Conservation (phyloP, 441 rosid species). For the Adansonia madagascariensis region DNA sequence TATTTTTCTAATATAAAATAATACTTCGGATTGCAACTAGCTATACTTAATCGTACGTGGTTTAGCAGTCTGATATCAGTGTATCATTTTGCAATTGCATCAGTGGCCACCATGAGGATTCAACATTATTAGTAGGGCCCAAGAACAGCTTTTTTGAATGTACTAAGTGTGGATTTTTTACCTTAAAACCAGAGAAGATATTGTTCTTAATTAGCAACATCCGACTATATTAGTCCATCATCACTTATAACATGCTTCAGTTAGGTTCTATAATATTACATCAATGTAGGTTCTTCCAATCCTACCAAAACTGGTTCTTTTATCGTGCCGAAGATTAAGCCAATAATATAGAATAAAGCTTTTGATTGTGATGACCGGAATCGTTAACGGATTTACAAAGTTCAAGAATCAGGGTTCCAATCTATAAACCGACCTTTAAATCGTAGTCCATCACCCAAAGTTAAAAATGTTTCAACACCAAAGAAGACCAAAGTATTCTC, state of each 20-base stretch:
- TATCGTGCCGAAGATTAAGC: slow-evolving; percentile 16
- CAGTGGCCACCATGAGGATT: slow-evolving; percentile 22
- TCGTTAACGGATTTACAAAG: not conserved
- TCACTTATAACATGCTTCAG: not conserved
- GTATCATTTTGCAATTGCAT: not conserved
- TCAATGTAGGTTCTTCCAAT: slow-evolving; percentile 7
- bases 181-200: slow-evolving; percentile 37
- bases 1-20: not conserved
- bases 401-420: not conserved
- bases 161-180: slow-evolving; percentile 37
- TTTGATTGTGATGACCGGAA: not conserved
- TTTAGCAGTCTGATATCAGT: slow-evolving; percentile 1
- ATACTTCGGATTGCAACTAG: not conserved
- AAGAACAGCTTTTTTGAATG: slow-evolving; percentile 42
- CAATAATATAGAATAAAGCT: not conserved
- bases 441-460: slow-evolving; percentile 4
- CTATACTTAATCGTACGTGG: slow-evolving; percentile 1
- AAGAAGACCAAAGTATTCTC: not conserved
- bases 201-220: slow-evolving; percentile 31
- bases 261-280: not conserved
- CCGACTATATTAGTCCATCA: slow-evolving; percentile 5
- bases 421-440: not conserved
- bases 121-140: slow-evolving; percentile 44
- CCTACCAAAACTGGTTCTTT: slow-evolving; percentile 20
- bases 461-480: not conserved